These are phyloP conservation scores for Acacia concinna DNA, from an alignment of 331 rosid genomes.

Conservation along the genomic window DNA sequence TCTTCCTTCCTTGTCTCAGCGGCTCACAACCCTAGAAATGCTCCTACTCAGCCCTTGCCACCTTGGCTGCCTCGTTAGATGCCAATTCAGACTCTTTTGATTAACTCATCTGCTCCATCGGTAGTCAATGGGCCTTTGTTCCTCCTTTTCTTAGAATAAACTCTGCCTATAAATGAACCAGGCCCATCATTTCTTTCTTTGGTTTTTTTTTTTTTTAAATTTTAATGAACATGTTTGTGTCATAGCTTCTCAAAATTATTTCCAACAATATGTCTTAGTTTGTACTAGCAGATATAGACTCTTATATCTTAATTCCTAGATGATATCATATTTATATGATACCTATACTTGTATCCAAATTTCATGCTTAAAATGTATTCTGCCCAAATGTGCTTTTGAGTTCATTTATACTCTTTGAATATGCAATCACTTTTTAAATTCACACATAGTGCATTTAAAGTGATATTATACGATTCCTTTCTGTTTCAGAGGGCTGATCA, in stretches of 20 bases:
- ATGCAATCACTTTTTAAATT: neutral
- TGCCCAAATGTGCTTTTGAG: neutral
- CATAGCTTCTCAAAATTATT: neutral
- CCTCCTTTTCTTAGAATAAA: neutral
- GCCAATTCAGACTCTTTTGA: neutral
- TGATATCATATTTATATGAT: neutral
- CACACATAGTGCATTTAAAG: neutral
- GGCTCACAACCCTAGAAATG: neutral
- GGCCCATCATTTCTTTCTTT: neutral
- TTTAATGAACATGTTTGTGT: neutral
- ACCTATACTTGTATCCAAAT: neutral
- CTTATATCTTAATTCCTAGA: neutral
- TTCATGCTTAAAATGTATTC: neutral
- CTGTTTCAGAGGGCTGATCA: slow-evolving; percentile 75
- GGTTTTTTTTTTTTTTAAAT: neutral
- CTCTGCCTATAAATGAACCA: neutral
- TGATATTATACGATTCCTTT: neutral
- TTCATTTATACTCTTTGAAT: neutral
- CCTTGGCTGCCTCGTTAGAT: neutral
- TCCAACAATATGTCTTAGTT: neutral
- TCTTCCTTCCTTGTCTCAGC: neutral
- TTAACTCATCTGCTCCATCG: neutral
- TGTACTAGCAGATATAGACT: neutral
- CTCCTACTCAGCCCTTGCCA: neutral
- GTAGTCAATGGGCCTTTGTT: neutral